phyloP scores from a whole-genome alignment of 371 early-diverging fungal species.

The Polyrhizophydium stewartii region DNA sequence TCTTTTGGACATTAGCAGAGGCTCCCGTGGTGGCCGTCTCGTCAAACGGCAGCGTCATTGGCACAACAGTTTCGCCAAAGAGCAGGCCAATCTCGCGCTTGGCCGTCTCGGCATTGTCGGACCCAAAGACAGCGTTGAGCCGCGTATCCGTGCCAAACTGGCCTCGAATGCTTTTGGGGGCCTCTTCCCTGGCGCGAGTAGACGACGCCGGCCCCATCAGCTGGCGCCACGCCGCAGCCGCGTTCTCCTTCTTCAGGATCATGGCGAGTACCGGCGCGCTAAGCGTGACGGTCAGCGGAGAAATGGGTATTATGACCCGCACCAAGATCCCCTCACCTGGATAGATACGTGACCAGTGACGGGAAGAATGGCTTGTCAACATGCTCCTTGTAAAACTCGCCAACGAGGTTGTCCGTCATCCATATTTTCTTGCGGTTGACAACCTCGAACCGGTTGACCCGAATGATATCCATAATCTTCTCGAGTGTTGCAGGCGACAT shows the following conservation, averaged over 20 bases:
- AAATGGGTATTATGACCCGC: no score
- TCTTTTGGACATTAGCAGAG: constrained; percentile 26
- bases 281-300: no score
- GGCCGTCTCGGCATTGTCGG: constrained; percentile 64
- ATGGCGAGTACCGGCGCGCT: constrained; percentile 67
- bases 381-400: constrained; percentile 45
- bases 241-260: constrained; percentile 62
- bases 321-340: constrained; percentile 17
- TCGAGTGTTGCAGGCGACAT: constrained; percentile 39
- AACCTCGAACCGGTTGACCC: constrained; percentile 39
- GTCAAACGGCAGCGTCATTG: constrained; percentile 5
- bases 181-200: constrained; percentile 28
- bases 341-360: constrained; percentile 30
- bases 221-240: constrained; percentile 50
- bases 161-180: constrained; percentile 47
- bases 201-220: constrained; percentile 44
- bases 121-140: constrained; percentile 79
- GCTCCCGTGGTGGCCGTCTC: constrained; percentile 3
- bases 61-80: constrained; percentile 30
- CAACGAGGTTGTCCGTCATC: constrained; percentile 50
- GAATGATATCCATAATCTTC: constrained; percentile 33
- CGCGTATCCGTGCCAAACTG: constrained; percentile 63
- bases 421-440: constrained; percentile 32
- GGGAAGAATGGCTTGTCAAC: constrained; percentile 30
- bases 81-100: constrained; percentile 63